phyloP scores from a whole-genome alignment of 768 basidiomycete genomes.

The Kwoniella botswanensis region DNA sequence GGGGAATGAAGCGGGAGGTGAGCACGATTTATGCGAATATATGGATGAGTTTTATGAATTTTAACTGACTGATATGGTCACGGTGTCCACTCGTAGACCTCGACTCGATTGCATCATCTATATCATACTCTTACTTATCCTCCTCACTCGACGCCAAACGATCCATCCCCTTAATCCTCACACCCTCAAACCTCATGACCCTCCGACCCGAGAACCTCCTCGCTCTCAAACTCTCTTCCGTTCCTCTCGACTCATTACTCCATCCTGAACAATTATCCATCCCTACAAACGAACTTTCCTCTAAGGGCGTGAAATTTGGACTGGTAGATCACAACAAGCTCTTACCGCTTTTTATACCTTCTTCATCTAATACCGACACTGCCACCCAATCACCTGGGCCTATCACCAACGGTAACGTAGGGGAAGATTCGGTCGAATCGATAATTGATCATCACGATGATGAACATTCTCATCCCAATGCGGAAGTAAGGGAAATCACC shows the following conservation, averaged over 20 bases:
- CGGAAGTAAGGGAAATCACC: slow-evolving; percentile 68
- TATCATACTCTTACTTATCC: slow-evolving; percentile 80
- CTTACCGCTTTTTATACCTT: slow-evolving; percentile 29
- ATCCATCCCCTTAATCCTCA: slow-evolving; percentile 75
- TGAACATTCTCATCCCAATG: slow-evolving; percentile 70
- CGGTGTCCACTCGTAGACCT: slow-evolving; percentile 67
- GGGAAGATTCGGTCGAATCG: slow-evolving; percentile 65
- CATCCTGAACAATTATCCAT: slow-evolving; percentile 66
- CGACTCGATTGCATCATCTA: slow-evolving; percentile 82
- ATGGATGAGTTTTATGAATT: slow-evolving; percentile 24
- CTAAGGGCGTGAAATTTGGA: slow-evolving; percentile 66
- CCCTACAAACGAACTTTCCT: slow-evolving; percentile 70
- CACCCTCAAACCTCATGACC: slow-evolving; percentile 69
- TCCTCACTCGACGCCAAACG: slow-evolving; percentile 65
- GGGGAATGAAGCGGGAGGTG: slow-evolving; percentile 98
- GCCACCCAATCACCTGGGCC: background rate
- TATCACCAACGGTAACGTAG: slow-evolving; percentile 19
- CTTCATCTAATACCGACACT: background rate
- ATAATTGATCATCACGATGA: slow-evolving; percentile 93
- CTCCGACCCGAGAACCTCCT: slow-evolving; percentile 87
- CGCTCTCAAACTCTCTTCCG: slow-evolving; percentile 67
- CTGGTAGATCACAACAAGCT: slow-evolving; percentile 92
- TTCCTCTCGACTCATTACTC: slow-evolving; percentile 49
- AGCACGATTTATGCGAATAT: slow-evolving; percentile 27
- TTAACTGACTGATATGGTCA: slow-evolving; percentile 1